Evolutionary conservation across 305 asterid genomes (phyloP), one percentile per base, ranked within the genome.

Genomic region (Petunia hybrid): DNA sequence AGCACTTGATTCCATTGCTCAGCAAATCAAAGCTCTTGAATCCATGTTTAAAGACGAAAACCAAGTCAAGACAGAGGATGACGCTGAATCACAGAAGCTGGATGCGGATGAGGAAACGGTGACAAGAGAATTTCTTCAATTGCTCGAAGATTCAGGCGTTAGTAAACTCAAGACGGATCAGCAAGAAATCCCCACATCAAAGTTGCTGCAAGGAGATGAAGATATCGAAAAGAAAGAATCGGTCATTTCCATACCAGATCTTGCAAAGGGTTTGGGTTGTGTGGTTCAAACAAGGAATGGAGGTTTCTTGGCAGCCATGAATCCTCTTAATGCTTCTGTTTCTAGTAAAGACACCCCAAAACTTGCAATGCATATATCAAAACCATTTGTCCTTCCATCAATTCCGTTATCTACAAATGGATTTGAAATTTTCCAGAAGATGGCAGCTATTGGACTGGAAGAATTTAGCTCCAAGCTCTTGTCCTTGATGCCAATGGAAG

Each of bases 11-110:
- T 84, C 94, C 4, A 94, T 94, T 6, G 94, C 98, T 76, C 94
- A 91, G 87, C 99, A 92, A 89, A 94, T 95, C 53, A 92, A 94
- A 84, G 97, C 96, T 5, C 97, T 95, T 9, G 99, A 94, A 80
- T 90, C 97, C 1, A 83, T 95, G 91, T 90, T 93, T 93, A 88
- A 83, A 76, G 89, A 91, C 2, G 93, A 87, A 57, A 87, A 79
- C 35, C 4, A 68, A 2, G 85, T 55, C 42, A 83, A 80, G 80
- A 35, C 77, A 0, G 95, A 90, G 59, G 79, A 75, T 8, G 79
- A 55, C 36, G 92, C 91, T 0, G 88, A 71, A 5, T 87, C 95
- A 1, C 97, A 89, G 68, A 80, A 81, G 62, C 46, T 94, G 41
- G 97, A 95, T 53, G 95, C 95, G 1, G 97, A 94, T 2, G 99